phyloP scores from a whole-genome alignment of 371 early-diverging fungal species.

The Globomyces sp. region DNA sequence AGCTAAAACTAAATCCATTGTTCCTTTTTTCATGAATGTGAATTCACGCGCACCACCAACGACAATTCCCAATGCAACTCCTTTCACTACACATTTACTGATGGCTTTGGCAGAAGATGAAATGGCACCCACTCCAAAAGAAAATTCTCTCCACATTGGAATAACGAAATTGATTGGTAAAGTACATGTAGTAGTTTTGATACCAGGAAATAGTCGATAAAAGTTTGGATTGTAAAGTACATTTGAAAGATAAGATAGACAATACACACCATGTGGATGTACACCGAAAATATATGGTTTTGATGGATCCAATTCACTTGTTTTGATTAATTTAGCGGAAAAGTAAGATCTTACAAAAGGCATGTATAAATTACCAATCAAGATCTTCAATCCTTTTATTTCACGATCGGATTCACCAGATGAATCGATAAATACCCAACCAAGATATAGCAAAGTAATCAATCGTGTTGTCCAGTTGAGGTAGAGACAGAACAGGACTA shows the following conservation, averaged over 20 bases:
- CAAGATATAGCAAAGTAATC: not conserved
- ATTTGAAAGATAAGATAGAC: not conserved
- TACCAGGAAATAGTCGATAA: conserved; percentile 18
- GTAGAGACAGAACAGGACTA: no score
- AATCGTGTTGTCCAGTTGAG: not conserved
- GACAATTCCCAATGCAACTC: conserved; percentile 19
- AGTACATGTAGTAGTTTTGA: conserved; percentile 19
- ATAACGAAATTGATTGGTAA: conserved; percentile 29
- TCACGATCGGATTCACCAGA: no score
- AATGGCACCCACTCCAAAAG: not conserved
- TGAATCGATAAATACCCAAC: not conserved
- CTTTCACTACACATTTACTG: not conserved
- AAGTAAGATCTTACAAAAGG: conserved; percentile 59
- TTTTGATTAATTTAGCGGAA: conserved; percentile 70
- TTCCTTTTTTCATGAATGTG: conserved; percentile 23
- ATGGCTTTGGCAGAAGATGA: conserved; percentile 2
- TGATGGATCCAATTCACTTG: conserved; percentile 66
- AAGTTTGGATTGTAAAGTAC: conserved; percentile 4
- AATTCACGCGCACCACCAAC: conserved; percentile 34
- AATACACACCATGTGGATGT: conserved; percentile 16
- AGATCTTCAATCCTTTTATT: not conserved
- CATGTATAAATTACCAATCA: not conserved
- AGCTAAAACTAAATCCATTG: conserved; percentile 43
- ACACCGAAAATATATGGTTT: conserved; percentile 50
- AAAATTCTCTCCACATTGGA: conserved; percentile 28